phyloP scores from a whole-genome alignment of 306 rosid species.

The Morella rubra region DNA sequence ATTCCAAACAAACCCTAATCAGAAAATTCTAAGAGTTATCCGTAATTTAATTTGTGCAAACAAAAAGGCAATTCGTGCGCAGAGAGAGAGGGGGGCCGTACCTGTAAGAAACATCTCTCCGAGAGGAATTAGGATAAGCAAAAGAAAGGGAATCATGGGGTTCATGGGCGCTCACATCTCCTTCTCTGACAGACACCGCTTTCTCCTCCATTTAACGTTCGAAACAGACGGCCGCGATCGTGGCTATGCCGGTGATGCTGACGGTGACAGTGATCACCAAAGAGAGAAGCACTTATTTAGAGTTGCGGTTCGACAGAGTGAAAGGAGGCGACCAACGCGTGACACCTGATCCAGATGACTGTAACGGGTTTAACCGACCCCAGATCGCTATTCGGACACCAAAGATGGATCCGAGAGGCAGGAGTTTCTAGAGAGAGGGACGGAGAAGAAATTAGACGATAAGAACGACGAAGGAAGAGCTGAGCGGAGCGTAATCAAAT shows the following conservation, averaged over 20 bases:
- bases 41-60: background rate
- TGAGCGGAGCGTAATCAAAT: background rate
- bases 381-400: background rate
- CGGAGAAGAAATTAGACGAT: background rate
- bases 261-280: background rate
- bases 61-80: background rate
- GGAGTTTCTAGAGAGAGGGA: slow-evolving; percentile 12
- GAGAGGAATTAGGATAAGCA: slow-evolving; percentile 47
- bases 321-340: background rate
- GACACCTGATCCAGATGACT: slow-evolving; percentile 9
- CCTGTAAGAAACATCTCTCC: slow-evolving; percentile 88
- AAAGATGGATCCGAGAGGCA: slow-evolving; percentile 24
- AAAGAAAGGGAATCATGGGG: slow-evolving; percentile 24
- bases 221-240: slow-evolving; percentile 20
- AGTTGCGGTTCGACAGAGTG: slow-evolving; percentile 14
- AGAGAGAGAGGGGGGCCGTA: slow-evolving; percentile 29
- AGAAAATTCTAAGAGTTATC: background rate
- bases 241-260: slow-evolving; percentile 16
- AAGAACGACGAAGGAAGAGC: background rate
- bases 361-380: background rate
- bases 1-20: background rate
- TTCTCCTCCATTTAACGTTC: background rate
- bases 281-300: background rate
- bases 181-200: slow-evolving; percentile 38
- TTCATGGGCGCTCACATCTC: slow-evolving; percentile 31